Base-by-base conservation (phyloP, 1,139 yeast species). In the Suhomyces anneliseae region DNA sequence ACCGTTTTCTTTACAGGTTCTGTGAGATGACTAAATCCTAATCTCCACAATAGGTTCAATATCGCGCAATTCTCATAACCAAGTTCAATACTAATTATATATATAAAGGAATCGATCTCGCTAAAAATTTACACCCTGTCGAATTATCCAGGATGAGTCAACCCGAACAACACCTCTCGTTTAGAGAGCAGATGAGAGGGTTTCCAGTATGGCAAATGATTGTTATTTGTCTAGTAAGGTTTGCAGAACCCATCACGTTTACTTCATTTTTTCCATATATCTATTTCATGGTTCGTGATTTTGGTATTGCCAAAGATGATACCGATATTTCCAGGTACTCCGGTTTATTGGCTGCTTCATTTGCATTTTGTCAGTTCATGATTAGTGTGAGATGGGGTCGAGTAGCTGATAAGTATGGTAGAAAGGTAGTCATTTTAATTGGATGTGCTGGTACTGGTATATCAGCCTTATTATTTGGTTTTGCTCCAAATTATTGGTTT, bases 221-320 rank as follows among this genome's bases (percentile, higher is more conserved):
- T 6, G 65, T 70, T 38, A 56, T 70, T 11, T 59, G 70, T 44
- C 47, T 68, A 19, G 60, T 70, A 39, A 60, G 76, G 38, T 65
- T 70, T 46, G 58, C 71, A 11, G 75, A 70, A 50, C 76, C 76
- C 4, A 57, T 70, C 15, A 69, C 72, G 15, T 70, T 70, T 56
- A 66, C 75, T 9, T 69, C 74, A n/a, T 54, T 70, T 19, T 70
- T 70, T 46, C 74, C 76, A 6, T 70, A 69, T 47, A 61, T 70
- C 7, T 70, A 68, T 54, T 70, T 69, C 54, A 70, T 70, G 76
- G 68, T 70, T 39, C 52, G 73, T 41, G 76, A 70, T 49, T 70
- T 70, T 49, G 58, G 61, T 5, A 58, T 70, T 12, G 73, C 73
- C n/a, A 62, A 68, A 14, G 57, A 60, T 11, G 68, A 67, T 40